Percentiles rank a stretch among this genome's conserved stretches.
These are phyloP conservation scores for Diplogelasinospora grovesii DNA, from an alignment of 495 filamentous ascomycete genomes.

Conservation along the genomic window DNA sequence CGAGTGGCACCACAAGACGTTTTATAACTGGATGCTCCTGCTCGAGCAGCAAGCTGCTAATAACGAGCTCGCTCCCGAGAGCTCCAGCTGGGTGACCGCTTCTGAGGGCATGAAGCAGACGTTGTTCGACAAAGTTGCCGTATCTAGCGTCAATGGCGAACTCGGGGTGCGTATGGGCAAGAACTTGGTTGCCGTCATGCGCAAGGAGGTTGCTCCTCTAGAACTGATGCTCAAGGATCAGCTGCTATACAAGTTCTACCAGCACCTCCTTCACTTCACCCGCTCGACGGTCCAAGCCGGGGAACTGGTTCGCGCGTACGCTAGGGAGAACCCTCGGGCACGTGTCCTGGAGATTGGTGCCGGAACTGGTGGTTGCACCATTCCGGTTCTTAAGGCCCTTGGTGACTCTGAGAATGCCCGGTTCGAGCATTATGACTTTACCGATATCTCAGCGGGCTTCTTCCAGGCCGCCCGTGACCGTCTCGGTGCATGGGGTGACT, in stretches of 20 bases:
- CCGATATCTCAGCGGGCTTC: constrained; percentile 36
- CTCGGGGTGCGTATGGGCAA: constrained; percentile 27
- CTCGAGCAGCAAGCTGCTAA: neutral
- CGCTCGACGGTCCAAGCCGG: constrained; percentile 16
- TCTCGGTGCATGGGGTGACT: constrained; percentile 16
- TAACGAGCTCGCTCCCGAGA: neutral
- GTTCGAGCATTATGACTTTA: constrained; percentile 36
- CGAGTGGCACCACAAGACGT: neutral
- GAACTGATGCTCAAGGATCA: constrained; percentile 39
- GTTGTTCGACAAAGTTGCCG: constrained; percentile 1
- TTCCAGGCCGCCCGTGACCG: constrained; percentile 23
- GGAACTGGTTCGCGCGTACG: neutral
- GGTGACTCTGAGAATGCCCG: neutral
- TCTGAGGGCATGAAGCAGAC: neutral
- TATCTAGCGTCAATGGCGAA: constrained; percentile 7
- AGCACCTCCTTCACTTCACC: constrained; percentile 38
- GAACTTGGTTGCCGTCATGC: constrained; percentile 29
- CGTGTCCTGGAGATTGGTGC: constrained; percentile 42
- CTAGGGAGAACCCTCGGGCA: neutral
- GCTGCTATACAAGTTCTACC: constrained; percentile 27
- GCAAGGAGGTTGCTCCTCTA: constrained; percentile 32
- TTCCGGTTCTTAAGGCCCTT: constrained; percentile 3
- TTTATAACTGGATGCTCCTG: neutral
- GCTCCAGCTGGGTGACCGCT: constrained; percentile 5
- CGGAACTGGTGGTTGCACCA: constrained; percentile 34